Conservation (phyloP, 2,329 filamentous ascomycete species). For the Aspergillus sp. region DNA sequence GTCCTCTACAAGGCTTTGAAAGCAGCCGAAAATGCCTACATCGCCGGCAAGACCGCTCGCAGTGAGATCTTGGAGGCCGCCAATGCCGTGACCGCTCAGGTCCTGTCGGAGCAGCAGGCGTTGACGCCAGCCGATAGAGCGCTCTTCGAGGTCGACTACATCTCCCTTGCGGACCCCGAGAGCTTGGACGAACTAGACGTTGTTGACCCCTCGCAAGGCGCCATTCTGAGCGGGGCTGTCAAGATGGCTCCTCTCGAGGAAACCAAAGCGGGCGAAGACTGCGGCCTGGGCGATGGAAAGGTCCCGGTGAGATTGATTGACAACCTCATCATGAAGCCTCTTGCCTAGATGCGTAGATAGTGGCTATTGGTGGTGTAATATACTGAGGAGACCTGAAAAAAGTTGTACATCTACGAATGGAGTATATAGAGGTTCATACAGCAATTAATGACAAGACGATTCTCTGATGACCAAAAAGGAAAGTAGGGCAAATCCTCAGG, state of each 20-base stretch:
- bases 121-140: constrained; percentile 62
- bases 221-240: constrained; percentile 83
- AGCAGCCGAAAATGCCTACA: constrained; percentile 68
- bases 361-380: not conserved
- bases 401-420: not conserved
- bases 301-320: constrained; percentile 87
- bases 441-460: too few relatives aligned
- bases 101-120: constrained; percentile 61
- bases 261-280: constrained; percentile 67
- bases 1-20: constrained; percentile 69
- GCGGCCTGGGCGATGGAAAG: constrained; percentile 67
- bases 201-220: constrained; percentile 70
- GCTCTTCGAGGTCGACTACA: constrained; percentile 82
- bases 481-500: constrained; percentile 33
- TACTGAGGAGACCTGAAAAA: not conserved
- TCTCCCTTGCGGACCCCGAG: constrained; percentile 83
- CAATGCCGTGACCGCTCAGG: constrained; percentile 55
- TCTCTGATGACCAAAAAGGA: constrained; percentile 20
- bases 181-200: constrained; percentile 74
- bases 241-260: constrained; percentile 83
- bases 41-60: constrained; percentile 53
- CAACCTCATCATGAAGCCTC: constrained; percentile 71
- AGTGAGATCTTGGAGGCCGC: constrained; percentile 72
- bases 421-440: too few relatives aligned
- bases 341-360: constrained; percentile 2